Base-by-base conservation (phyloP, 495 filamentous ascomycete species). In the Aspergillus cavernicola region DNA sequence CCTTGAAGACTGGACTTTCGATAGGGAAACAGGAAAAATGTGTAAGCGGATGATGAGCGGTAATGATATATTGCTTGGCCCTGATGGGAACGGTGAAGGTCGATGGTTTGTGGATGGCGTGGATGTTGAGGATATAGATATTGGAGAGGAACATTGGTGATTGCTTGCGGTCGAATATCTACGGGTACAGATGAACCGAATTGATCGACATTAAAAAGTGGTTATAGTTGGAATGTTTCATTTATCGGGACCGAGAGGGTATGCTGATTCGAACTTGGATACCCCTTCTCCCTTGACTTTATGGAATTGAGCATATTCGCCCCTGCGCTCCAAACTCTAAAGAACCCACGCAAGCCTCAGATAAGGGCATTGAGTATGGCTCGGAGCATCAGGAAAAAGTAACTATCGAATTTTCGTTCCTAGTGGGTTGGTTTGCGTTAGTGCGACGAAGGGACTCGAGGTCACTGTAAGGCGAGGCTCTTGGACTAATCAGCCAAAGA, bases 1-100 rank as follows among this genome's bases (percentile, higher is more conserved):
- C 0, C 76, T 95, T 20, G 90, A 96, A 71, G 88, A 96, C 63
- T 96, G 90, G 92, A 96, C 90, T 0, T 96, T 90, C 71, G 86
- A 84, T 48, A 56, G 65, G 11, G 66, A 71, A 45, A 64, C 88
- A 31, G 91, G 91, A 0, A 76, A 83, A 57, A 96, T 95, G 91
- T 66, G 82, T 52, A 96, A 96, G 73, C 68, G 90, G 38, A 83
- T 85, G 83, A 96, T 96, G 92, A 93, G 89, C 64, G 92, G 88
- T 3, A 96, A 95, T 61, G 88, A 96, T 71, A 64, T 96, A 18
- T 74, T 82, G 62, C 84, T 96, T 40, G 69, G 75, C 3, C 62
- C 63, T 11, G 59, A 71, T 46, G 72, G 72, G 20, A 68, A 76
- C 62, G 71, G 71, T 0, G 60, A 69, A 31, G 82, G 80, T 6